Conservation (phyloP, 495 filamentous ascomycete species). For the Penicillium daleae region DNA sequence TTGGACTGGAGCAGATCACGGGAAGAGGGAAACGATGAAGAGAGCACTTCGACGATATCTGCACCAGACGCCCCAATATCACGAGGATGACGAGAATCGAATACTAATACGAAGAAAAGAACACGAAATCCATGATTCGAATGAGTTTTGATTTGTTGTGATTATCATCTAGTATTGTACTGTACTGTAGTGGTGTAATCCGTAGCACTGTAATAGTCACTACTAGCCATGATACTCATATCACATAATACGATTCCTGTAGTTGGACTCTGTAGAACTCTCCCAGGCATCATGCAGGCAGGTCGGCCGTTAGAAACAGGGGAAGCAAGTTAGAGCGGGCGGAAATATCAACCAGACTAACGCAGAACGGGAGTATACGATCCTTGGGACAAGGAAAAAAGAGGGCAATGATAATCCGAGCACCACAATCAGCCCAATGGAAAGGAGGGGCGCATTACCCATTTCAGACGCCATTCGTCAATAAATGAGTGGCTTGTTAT, state of each 20-base stretch:
- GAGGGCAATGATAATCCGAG: neutral
- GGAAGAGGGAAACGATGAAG: neutral
- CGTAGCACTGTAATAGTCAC: too few species aligned
- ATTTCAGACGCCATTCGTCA: neutral
- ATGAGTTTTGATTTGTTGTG: neutral
- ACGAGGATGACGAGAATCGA: neutral
- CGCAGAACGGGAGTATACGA: neutral
- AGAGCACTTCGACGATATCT: neutral
- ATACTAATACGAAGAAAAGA: neutral
- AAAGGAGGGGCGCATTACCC: neutral
- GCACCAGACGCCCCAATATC: neutral
- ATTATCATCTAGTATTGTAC: too few species aligned
- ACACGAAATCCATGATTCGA: neutral
- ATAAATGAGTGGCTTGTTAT: neutral
- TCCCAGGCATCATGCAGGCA: conserved; percentile 1
- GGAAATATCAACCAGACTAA: neutral
- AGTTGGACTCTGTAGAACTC: neutral
- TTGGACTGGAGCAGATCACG: neutral
- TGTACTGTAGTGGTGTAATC: too few species aligned
- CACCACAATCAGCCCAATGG: neutral
- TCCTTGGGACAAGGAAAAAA: neutral
- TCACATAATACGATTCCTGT: neutral
- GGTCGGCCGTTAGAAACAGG: neutral
- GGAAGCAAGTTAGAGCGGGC: neutral
- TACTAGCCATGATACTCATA: too few species aligned